Evolutionary conservation across 2,329 filamentous ascomycete species (phyloP), one percentile per base, ranked within the genome.

Genomic region (Fusarium musae): DNA sequence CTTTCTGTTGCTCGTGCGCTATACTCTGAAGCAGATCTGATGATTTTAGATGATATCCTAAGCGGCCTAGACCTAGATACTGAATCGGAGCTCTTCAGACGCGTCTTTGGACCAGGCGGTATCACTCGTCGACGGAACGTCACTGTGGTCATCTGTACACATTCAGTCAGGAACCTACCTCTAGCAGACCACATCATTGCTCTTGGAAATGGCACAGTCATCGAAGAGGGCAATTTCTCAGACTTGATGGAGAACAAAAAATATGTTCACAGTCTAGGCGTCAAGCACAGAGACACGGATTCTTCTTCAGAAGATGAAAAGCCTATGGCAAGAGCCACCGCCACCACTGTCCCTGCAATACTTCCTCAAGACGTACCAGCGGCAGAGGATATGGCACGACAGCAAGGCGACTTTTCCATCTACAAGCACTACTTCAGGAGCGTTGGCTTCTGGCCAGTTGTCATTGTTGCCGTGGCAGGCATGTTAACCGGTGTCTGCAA

Each of bases 131-230:
- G 73, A 12, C 72, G 81, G 10, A 79, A 80, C 0, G 79, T 78
- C 4, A 87, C 85, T 3, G 82, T 84, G 1, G 62, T 89, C 2
- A 76, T 88, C 4, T 78, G 81, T 46, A 81, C 78, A 2, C 80
- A 83, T 46, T 79, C 79, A 0, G 69, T 82, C 9, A 73, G 77
- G 0, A 77, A 80, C 50, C 59, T 84, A 7, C 78, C 81, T 1
- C 71, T 74, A 40, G 84, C 79, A 61, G 85, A 89, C 49, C 83
- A 86, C 39, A 83, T 89, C 12, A 83, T 89, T 43, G 85, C 83
- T 0, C 81, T 89, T 0, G 82, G 81, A 0, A 40, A 72, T 1
- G 86, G 86, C 0, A 80, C 73, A 0, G 67, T 88, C 3, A 76
- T 83, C 2, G 85, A 88, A 37, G 82, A 88, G 39, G 81, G 81